Evolutionary conservation across 2,329 filamentous ascomycete species (phyloP), one percentile per base, ranked within the genome.

Genomic region (Claviceps quebecensis): DNA sequence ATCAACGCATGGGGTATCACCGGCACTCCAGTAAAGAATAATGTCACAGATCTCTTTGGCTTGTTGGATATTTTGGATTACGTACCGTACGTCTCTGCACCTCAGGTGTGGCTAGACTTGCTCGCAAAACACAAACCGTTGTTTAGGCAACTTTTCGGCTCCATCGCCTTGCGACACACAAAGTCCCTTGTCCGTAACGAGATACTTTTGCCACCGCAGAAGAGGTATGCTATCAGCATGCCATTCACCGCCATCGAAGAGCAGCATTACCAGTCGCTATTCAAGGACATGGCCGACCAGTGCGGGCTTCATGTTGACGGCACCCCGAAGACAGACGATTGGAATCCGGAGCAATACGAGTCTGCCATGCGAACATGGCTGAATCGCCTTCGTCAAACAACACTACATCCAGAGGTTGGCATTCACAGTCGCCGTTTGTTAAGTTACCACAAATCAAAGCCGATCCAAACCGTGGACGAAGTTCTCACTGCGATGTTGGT

Each of bases 401-500:
- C 87, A 52, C 72, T 97, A 16, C 89, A 96, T 65, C 88, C 91
- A 0, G 84, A 95, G 62, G 78, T 95, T 43, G 85, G 85, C 17
- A 75, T 75, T 9, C 77, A 77, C 36, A 85, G 84, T 57, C 74
- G 83, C 14, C 77, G 76, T 55, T 76, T 78, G 0, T 67, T 87
- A 5, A 83, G 83, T 1, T 74, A 77, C 45, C 78, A 72, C 44
- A 79, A 74, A 47, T 74, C 73, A 50, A 81, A 78, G 0, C 83
- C 87, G 0, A 73, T 96, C 56, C 77, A 86, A 13, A 94, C 90
- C 0, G 84, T 95, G 1, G 78, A 83, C 17, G 87, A 97, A 65
- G 91, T 97, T 1, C 72, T 98, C 11, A 83, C 88, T 56, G 81
- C 84, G 4, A 96, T 98, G 91, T 84, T 96, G 53, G 88, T 95